A percentile compares a stretch with the other conserved stretches of the same genome.
These are phyloP conservation scores for Pleurotus cornucopiae DNA, from an alignment of 768 basidiomycete species.

Conservation along the genomic window DNA sequence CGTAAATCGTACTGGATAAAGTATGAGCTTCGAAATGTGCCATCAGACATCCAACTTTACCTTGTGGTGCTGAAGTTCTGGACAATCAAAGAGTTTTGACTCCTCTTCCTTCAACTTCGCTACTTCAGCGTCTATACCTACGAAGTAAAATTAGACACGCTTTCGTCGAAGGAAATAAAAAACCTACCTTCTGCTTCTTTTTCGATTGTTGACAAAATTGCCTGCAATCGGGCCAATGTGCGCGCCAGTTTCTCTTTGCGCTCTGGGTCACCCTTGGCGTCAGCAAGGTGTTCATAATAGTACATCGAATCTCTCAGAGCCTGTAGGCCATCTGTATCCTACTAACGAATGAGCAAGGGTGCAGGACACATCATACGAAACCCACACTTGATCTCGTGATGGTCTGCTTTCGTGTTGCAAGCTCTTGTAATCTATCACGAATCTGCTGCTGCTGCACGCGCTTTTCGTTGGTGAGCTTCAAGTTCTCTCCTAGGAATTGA, in stretches of 20 bases:
- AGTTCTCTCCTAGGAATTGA: constrained; percentile 60
- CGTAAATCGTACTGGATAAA: constrained; percentile 69
- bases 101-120: constrained; percentile 39
- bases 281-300: constrained; percentile 69
- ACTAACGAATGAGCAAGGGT: not conserved
- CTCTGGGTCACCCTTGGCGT: constrained; percentile 38
- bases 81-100: constrained; percentile 49
- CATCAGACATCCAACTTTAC: constrained; percentile 28
- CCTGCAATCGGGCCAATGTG: constrained; percentile 48
- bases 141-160: not conserved
- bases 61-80: constrained; percentile 59
- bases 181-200: constrained; percentile 49
- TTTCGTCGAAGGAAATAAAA: not conserved
- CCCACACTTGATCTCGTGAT: constrained; percentile 57
- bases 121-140: constrained; percentile 54
- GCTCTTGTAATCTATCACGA: constrained; percentile 40
- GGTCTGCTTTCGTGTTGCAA: constrained; percentile 40
- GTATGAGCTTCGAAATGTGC: not conserved
- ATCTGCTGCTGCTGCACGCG: constrained; percentile 33
- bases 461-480: constrained; percentile 38
- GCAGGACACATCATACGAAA: constrained; percentile 3
- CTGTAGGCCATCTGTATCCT: constrained; percentile 27
- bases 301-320: constrained; percentile 58
- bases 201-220: constrained; percentile 47
- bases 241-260: constrained; percentile 40